Evolutionary conservation across 495 filamentous ascomycete species (phyloP), one percentile per base, ranked within the genome.

Genomic region (Cladorrhinum samala): DNA sequence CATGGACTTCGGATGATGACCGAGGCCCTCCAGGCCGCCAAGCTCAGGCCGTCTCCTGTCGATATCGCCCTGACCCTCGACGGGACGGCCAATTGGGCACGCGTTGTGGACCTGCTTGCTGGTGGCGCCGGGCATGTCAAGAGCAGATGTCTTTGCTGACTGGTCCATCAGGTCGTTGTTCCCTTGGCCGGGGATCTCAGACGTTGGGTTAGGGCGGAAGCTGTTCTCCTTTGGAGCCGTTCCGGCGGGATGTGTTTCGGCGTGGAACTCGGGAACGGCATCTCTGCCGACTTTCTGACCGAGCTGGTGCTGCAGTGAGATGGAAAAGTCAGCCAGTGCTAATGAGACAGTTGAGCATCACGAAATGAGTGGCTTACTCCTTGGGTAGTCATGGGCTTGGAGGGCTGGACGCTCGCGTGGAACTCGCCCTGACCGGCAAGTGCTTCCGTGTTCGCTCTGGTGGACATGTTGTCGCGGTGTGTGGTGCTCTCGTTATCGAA

Each of bases 271-370:
- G 41, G 82, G 81, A 33, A 65, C 70, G 56, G 72, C 64, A 58
- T 91, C 84, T 49, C 72, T 72, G 51, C 81, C 82, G 46, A 79
- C 74, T 52, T 79, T 73, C 33, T 73, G 66, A 56, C 88, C 88
- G 16, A 77, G 78, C 65, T 85, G 71, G 65, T 91, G 87, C 85
- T 88, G 63, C 3, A 25, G 17, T 21, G n/a, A n/a, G n/a, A n/a
- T 48, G 53, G 53, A 55, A 13, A 62, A 39, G 33, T 20, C 21
- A 2, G 50, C 51, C 3, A 11, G 44, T 11, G 6, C 49, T 21
- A 45, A 9, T n/a, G n/a, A n/a, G n/a, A n/a, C n/a, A n/a, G n/a
- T n/a, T n/a, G n/a, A n/a, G n/a, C n/a, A n/a, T n/a, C n/a, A n/a
- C n/a, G n/a, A n/a, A n/a, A n/a, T n/a, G n/a, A n/a, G n/a, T n/a